These are phyloP conservation scores for Oenanthe javanica DNA, from an alignment of 140 eudicot species.

Conservation along the genomic window DNA sequence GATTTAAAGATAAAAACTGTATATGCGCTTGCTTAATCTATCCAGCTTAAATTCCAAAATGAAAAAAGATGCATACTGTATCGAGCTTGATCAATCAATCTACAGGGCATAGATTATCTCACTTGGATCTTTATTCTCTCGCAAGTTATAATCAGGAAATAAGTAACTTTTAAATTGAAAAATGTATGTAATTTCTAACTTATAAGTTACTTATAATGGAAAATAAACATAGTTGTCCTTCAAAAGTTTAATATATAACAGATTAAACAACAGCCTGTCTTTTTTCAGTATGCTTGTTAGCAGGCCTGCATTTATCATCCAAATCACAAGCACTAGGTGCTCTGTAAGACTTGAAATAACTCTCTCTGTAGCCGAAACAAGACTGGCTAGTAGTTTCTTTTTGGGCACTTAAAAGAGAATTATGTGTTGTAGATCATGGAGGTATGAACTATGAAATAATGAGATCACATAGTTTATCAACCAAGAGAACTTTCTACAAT, in stretches of 20 bases:
- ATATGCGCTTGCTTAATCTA: background rate
- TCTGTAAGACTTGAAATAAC: background rate
- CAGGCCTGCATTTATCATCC: background rate
- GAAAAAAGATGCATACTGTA: background rate
- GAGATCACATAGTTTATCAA: background rate
- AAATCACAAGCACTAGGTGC: background rate
- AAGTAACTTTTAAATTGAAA: no score
- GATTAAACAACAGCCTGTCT: background rate
- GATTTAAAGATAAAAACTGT: no score
- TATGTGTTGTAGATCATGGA: background rate
- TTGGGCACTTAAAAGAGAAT: background rate
- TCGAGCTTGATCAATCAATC: background rate
- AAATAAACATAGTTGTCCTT: no score
- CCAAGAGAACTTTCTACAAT: background rate
- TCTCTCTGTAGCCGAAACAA: background rate
- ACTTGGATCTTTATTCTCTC: background rate
- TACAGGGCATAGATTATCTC: background rate
- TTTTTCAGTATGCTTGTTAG: background rate
- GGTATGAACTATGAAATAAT: background rate
- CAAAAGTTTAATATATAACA: background rate
- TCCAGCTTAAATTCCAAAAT: background rate
- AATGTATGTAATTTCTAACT: no score
- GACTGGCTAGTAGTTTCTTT: background rate
- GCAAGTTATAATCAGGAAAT: no score
- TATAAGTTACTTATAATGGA: no score